Evolutionary conservation across 176 grass and related monocot species (phyloP).

Genomic region (Typha latifolia): DNA sequence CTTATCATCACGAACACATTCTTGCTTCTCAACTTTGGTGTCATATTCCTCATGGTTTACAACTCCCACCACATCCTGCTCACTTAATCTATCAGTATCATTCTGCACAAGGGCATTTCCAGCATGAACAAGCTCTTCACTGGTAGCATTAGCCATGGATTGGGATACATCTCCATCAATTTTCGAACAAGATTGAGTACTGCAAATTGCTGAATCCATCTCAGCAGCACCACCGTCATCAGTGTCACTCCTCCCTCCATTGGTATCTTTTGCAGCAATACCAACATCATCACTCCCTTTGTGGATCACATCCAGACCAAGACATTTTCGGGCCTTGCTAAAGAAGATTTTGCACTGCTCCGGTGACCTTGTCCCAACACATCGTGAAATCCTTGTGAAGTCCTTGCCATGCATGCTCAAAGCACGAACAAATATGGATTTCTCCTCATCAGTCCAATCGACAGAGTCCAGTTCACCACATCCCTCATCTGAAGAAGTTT

Average conservation of each 20-base stretch:
- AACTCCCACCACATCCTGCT: constrained; percentile 15
- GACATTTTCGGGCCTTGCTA: constrained; percentile 76
- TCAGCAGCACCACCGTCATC: constrained; percentile 55
- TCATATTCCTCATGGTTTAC: constrained; percentile 20
- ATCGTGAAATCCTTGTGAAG: constrained; percentile 54
- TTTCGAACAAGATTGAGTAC: constrained; percentile 52
- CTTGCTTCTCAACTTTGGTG: constrained; percentile 19
- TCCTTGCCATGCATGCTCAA: constrained; percentile 68
- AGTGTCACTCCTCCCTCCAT: constrained; percentile 52
- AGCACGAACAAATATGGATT: constrained; percentile 59
- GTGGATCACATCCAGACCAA: constrained; percentile 69
- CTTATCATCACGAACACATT: constrained; percentile 15
- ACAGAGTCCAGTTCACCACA: constrained; percentile 52
- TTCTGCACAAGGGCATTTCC: background rate
- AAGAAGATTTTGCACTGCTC: constrained; percentile 97
- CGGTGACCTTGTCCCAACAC: constrained; percentile 58
- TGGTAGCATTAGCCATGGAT: constrained; percentile 9
- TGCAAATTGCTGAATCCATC: constrained; percentile 66
- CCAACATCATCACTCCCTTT: constrained; percentile 31
- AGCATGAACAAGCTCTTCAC: constrained; percentile 22
- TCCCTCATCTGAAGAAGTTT: constrained; percentile 49
- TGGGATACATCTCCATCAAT: constrained; percentile 40
- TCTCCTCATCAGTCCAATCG: constrained; percentile 90
- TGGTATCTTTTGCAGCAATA: constrained; percentile 30
- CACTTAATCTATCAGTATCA: constrained; percentile 15